A percentile compares a stretch with the other conserved stretches of the same genome.
phyloP scores from a whole-genome alignment of 2,329 filamentous ascomycete genomes.

The Stenocarpella maydis region DNA sequence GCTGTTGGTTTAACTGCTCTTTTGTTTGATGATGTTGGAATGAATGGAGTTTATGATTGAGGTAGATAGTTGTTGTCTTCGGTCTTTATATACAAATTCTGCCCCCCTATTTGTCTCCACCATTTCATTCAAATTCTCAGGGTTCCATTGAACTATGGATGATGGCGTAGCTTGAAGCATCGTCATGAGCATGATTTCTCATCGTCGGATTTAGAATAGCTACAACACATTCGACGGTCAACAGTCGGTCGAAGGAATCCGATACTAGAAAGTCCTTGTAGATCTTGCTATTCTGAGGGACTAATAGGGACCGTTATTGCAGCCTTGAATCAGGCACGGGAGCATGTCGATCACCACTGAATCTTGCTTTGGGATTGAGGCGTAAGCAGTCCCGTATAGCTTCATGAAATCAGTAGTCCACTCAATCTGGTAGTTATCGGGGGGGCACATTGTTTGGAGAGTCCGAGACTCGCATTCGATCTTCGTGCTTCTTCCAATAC shows the following conservation, averaged over 20 bases:
- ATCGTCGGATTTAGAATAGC: background rate
- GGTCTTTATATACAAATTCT: background rate
- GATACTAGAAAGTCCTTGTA: background rate
- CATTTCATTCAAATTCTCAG: background rate
- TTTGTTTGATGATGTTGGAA: background rate
- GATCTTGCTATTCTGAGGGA: background rate
- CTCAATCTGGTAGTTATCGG: background rate
- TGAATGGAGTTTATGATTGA: background rate
- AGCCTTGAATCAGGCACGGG: background rate
- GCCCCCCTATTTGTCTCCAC: background rate
- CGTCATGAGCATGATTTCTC: background rate
- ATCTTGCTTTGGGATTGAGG: background rate
- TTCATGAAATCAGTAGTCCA: background rate
- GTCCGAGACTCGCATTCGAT: background rate
- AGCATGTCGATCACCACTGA: background rate
- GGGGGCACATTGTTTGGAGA: background rate
- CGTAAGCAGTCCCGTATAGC: background rate
- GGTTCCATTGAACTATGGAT: background rate
- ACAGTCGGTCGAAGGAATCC: background rate
- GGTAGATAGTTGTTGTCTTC: background rate
- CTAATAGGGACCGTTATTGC: background rate
- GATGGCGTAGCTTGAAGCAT: background rate
- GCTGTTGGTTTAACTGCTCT: background rate
- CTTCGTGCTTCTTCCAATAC: background rate
- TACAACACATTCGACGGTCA: background rate